phyloP scores from a whole-genome alignment of 2,329 filamentous ascomycete species.

The Neonectria ditissima region DNA sequence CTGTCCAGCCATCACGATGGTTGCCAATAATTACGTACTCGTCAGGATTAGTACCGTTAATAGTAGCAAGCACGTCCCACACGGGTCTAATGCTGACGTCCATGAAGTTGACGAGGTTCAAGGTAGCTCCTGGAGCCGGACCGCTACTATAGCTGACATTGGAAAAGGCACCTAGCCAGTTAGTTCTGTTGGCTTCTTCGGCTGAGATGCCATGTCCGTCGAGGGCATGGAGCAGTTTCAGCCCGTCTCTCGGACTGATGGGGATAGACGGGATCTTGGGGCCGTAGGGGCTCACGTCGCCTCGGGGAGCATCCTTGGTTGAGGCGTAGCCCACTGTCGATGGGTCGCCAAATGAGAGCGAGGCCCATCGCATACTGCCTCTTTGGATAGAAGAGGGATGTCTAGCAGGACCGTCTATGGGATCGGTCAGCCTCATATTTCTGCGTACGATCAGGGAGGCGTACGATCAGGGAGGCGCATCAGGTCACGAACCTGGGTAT shows the following conservation, averaged over 20 bases:
- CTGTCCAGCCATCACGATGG: conserved; percentile 66
- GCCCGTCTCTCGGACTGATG: conserved; percentile 29
- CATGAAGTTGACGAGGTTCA: conserved; percentile 34
- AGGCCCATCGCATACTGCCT: conserved; percentile 36
- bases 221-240: conserved; percentile 24
- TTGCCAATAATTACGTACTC: conserved; percentile 63
- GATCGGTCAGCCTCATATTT: not conserved
- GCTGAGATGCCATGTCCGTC: conserved; percentile 26
- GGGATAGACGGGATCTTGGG: conserved; percentile 35
- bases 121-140: conserved; percentile 24
- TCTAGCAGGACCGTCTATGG: conserved; percentile 30
- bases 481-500: conserved; percentile 24
- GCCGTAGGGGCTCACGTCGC: conserved; percentile 29
- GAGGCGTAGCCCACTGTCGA: conserved; percentile 40
- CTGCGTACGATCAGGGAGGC: not conserved
- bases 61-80: conserved; percentile 54
- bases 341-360: conserved; percentile 35
- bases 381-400: conserved; percentile 37
- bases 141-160: conserved; percentile 34
- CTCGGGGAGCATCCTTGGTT: conserved; percentile 31
- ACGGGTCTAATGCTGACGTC: conserved; percentile 29
- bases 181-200: conserved; percentile 25
- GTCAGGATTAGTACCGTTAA: conserved; percentile 54
- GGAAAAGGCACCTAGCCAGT: conserved; percentile 31
- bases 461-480: not conserved